These are phyloP conservation scores for Phoenix dactylifera DNA, from an alignment of 176 grass and related monocot genomes.

Conservation along the genomic window DNA sequence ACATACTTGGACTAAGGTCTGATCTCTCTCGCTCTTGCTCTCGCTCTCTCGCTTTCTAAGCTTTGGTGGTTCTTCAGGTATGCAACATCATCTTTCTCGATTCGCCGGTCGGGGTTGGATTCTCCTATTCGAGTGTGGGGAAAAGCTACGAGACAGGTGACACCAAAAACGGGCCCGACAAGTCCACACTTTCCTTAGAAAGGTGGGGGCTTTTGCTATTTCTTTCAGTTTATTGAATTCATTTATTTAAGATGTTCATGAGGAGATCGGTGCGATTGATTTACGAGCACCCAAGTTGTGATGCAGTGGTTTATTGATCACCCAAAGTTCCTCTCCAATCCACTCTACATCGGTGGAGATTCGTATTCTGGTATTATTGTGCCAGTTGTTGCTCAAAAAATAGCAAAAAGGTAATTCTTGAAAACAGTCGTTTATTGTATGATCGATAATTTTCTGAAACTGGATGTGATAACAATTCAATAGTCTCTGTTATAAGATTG, in stretches of 20 bases:
- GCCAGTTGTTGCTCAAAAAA: conserved; percentile 29
- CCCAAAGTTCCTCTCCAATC: conserved; percentile 43
- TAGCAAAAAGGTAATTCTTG: conserved; percentile 22
- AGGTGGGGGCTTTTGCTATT: conserved; percentile 27
- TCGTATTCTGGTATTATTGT: conserved; percentile 51
- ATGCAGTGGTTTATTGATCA: conserved; percentile 52
- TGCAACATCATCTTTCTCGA: conserved; percentile 68
- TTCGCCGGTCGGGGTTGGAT: conserved; percentile 51
- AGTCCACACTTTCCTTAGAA: conserved; percentile 35
- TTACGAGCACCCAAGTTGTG: background rate
- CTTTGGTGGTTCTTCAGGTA: conserved; percentile 16
- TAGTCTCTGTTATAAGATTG: too few species aligned
- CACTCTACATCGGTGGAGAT: conserved; percentile 60
- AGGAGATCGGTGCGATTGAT: too few species aligned
- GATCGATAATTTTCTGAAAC: too few species aligned
- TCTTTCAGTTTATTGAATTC: too few species aligned
- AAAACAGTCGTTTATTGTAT: too few species aligned
- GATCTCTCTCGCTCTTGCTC: background rate
- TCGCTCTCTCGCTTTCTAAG: background rate
- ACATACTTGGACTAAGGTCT: conserved; percentile 57
- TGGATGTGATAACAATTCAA: too few species aligned
- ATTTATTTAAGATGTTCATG: too few species aligned
- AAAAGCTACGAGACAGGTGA: conserved; percentile 31
- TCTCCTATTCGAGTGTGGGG: conserved; percentile 37
- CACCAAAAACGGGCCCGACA: conserved; percentile 28